These are phyloP conservation scores for Colletotrichum theobromicola DNA, from an alignment of 2,329 filamentous ascomycete genomes.

Conservation along the genomic window DNA sequence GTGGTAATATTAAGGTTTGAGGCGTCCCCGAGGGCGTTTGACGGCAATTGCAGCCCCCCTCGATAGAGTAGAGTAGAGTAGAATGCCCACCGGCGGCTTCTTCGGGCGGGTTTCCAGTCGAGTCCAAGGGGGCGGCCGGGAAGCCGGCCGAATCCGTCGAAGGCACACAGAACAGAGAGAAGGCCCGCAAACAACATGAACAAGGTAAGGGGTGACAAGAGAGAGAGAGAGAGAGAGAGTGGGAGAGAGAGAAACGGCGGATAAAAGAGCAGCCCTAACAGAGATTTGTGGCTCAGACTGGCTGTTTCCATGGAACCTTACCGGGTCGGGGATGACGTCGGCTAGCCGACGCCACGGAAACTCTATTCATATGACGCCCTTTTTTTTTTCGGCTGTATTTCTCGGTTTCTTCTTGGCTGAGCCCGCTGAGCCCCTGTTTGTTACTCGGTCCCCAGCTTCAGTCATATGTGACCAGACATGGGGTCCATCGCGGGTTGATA, in stretches of 20 bases:
- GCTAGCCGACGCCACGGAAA: constrained; percentile 11
- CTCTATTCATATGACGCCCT: constrained; percentile 15
- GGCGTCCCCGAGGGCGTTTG: constrained; percentile 3
- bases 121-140: neutral
- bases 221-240: neutral
- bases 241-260: neutral
- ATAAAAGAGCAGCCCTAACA: neutral
- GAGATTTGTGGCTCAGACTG: constrained; percentile 8
- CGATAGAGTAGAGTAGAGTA: too few relatives aligned
- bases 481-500: neutral
- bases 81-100: neutral
- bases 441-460: neutral
- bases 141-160: neutral
- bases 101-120: neutral
- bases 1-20: neutral
- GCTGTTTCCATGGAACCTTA: constrained; percentile 4
- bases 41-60: neutral
- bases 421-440: neutral
- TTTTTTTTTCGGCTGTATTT: neutral
- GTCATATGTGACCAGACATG: neutral
- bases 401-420: neutral
- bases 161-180: neutral
- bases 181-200: neutral
- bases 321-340: constrained; percentile 8
- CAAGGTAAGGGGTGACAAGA: neutral